Percentiles rank a stretch among this genome's conserved stretches.
These are phyloP conservation scores for Chaetomium cochliodes DNA, from an alignment of 495 filamentous ascomycete genomes.

Conservation along the genomic window DNA sequence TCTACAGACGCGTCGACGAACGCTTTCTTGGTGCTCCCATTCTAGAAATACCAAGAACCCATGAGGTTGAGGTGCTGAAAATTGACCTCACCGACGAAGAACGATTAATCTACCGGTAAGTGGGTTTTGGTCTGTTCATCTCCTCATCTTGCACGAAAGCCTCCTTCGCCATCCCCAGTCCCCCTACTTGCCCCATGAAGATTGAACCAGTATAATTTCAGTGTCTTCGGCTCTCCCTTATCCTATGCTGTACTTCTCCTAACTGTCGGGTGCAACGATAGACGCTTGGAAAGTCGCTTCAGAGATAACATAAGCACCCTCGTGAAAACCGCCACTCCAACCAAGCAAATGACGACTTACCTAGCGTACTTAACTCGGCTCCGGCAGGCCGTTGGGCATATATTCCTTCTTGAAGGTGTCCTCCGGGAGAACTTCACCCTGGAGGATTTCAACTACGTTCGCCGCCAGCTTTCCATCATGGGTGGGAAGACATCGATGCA, in stretches of 20 bases:
- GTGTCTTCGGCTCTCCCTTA: no score
- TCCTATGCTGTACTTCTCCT: neutral
- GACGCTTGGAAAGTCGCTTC: slow-evolving; percentile 1
- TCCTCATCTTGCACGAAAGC: no score
- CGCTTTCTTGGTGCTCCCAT: slow-evolving; percentile 4
- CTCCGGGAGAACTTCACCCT: slow-evolving; percentile 2
- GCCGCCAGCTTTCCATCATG: neutral
- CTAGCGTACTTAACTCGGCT: slow-evolving; percentile 8
- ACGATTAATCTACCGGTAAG: slow-evolving; percentile 12
- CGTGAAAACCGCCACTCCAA: neutral
- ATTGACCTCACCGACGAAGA: slow-evolving; percentile 5
- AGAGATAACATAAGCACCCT: slow-evolving; percentile 7
- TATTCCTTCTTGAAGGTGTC: slow-evolving; percentile 5
- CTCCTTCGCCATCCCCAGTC: no score
- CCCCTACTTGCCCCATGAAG: no score
- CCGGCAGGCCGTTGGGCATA: neutral
- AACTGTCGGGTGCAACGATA: neutral
- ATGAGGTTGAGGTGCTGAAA: neutral
- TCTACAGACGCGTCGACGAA: neutral
- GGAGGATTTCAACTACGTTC: slow-evolving; percentile 5
- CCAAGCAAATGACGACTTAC: neutral
- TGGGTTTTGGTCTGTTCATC: neutral
- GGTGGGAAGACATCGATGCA: slow-evolving; percentile 10
- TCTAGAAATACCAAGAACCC: slow-evolving; percentile 1
- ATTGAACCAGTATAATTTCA: no score